Percentiles rank a stretch among this genome's conserved stretches.
Evolutionary conservation across 1,284 basidiomycete species (phyloP).

Genomic region (Mycosarcoma maydis): DNA sequence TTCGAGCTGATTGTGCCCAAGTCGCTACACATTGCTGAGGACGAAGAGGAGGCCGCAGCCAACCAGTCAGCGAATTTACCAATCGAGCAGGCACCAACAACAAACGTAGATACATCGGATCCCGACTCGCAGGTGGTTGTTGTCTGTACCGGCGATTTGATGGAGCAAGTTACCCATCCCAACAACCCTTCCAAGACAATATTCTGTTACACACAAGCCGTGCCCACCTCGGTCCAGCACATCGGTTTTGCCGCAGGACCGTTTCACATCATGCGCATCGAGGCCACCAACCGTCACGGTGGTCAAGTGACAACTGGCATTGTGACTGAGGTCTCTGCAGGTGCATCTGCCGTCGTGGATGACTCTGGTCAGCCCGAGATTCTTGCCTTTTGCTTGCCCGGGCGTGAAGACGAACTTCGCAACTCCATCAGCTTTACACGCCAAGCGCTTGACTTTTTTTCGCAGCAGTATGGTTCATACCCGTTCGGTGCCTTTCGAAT

Average conservation of each 20-base stretch:
- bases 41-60: slow-evolving; percentile 18
- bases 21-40: slow-evolving; percentile 62
- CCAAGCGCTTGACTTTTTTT: slow-evolving; percentile 89
- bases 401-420: slow-evolving; percentile 76
- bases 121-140: slow-evolving; percentile 73
- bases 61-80: slow-evolving; percentile 9
- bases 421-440: slow-evolving; percentile 81
- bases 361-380: slow-evolving; percentile 77
- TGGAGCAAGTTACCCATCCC: slow-evolving; percentile 78
- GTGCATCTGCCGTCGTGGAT: slow-evolving; percentile 23
- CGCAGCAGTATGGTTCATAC: slow-evolving; percentile 92
- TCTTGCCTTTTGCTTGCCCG: slow-evolving; percentile 91
- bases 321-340: slow-evolving; percentile 64
- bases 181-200: slow-evolving; percentile 93
- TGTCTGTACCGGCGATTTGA: slow-evolving; percentile 85
- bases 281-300: slow-evolving; percentile 64
- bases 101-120: slow-evolving; percentile 5
- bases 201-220: slow-evolving; percentile 89
- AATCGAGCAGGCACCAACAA: slow-evolving; percentile 3
- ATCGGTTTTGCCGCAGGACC: slow-evolving; percentile 95
- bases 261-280: slow-evolving; percentile 70
- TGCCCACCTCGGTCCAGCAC: slow-evolving; percentile 91
- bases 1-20: slow-evolving; percentile 94
- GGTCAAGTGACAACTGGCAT: slow-evolving; percentile 72
- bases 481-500: slow-evolving; percentile 92